A percentile compares a stretch with the other conserved stretches of the same genome.
Conservation (phyloP, 176 grass and related monocot species). For the Lolium multiflorum region DNA sequence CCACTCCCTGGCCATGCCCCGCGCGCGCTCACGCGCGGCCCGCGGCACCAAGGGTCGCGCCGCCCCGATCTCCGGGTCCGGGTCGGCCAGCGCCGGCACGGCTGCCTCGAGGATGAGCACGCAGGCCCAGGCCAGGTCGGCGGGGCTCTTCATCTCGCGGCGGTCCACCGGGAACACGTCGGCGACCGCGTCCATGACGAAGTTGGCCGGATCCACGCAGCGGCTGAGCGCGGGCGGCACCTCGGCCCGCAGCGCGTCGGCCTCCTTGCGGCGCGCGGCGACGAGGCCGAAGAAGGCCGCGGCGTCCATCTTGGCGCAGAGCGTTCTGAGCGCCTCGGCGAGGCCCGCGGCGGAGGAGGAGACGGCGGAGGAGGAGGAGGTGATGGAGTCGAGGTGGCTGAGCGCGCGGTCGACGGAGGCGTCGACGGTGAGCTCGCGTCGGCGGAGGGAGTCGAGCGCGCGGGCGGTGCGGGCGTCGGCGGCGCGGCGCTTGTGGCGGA, state of each 20-base stretch:
- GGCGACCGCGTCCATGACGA: slow-evolving; percentile 73
- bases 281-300: slow-evolving; percentile 64
- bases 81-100: slow-evolving; percentile 67
- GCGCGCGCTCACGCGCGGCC: slow-evolving; percentile 50
- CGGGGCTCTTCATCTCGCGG: slow-evolving; percentile 59
- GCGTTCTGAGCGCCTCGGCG: slow-evolving; percentile 50
- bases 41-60: slow-evolving; percentile 64
- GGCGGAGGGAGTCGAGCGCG: slow-evolving; percentile 54
- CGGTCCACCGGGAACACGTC: slow-evolving; percentile 78
- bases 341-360: slow-evolving; percentile 6
- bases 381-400: slow-evolving; percentile 52
- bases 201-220: slow-evolving; percentile 84
- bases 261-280: slow-evolving; percentile 71
- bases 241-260: slow-evolving; percentile 69
- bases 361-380: not conserved
- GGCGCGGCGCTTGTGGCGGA: slow-evolving; percentile 60
- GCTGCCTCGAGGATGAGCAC: slow-evolving; percentile 86
- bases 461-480: slow-evolving; percentile 57
- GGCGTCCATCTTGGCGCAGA: slow-evolving; percentile 77
- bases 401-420: slow-evolving; percentile 58
- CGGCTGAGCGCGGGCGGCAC: slow-evolving; percentile 61
- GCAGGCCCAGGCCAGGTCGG: slow-evolving; percentile 86
- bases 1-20: slow-evolving; percentile 67
- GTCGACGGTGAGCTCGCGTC: slow-evolving; percentile 67
- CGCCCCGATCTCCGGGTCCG: slow-evolving; percentile 55